Evolutionary conservation across 2,329 filamentous ascomycete species (phyloP), one percentile per base, ranked within the genome.

Genomic region (Chaetomiaceae sp.): DNA sequence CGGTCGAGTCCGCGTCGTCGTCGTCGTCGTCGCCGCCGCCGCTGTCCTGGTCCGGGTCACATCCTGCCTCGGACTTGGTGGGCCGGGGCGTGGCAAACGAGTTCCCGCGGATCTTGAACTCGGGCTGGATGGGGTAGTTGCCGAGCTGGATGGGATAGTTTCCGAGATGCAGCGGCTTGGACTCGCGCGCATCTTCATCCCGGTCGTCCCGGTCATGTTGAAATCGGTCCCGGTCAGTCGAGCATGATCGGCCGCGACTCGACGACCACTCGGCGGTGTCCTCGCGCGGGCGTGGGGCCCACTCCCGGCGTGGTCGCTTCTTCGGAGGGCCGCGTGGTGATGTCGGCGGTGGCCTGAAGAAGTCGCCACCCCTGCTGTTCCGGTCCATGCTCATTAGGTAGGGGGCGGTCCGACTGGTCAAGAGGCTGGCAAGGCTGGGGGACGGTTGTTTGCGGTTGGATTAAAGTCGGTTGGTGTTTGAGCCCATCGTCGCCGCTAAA

Each of bases 91-190:
- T 11, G 2, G n/a, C n/a, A 4, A 17, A 19, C 9, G 33, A 46
- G n/a, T 9, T 34, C 3, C 50, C 50, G 8, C 43, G 50, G 11
- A 47, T 53, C n/a, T 40, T 52, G 42, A 46, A 40, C 25, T 40
- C 25, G 2, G 42, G 12, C 15, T 47, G 29, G 14, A 53, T 29
- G 1, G 22, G 11, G 23, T 53, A 53, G 17, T 23, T 44, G 23
- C 51, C 51, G 8, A 53, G 37, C 9, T 42, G 37, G 19, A 53
- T 29, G 1, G 22, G 11, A 31, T 53, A 53, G 17, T 23, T 44
- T 17, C 51, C 51, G 8, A 53, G 37, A 15, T 6, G 20, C 8
- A 9, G 27, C 2, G 51, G 44, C 17, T 47, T 47, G 7, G 51
- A 27, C 3, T 46, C 49, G 7, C 27, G 38, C 5, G 34, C 19